Evolutionary conservation across 306 rosid species (phyloP).

Genomic region (Chamaecrista fasciculata): DNA sequence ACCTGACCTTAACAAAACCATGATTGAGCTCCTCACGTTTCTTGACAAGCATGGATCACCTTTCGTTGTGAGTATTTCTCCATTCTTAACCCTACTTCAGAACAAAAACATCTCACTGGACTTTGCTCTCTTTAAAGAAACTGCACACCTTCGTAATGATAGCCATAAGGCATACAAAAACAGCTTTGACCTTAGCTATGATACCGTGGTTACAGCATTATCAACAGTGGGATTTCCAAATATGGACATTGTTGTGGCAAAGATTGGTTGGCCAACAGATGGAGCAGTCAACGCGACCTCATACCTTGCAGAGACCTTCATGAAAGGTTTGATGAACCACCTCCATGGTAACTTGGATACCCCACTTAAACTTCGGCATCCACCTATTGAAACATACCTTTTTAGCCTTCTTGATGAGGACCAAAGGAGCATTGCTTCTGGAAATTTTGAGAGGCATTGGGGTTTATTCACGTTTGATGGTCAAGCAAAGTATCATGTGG

Average conservation of each 20-base stretch:
- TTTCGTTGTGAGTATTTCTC: slow-evolving; percentile 78
- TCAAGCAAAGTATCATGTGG: slow-evolving; percentile 79
- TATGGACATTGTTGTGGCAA: slow-evolving; percentile 65
- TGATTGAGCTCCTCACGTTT: slow-evolving; percentile 76
- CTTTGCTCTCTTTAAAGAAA: slow-evolving; percentile 69
- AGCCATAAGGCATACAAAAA: slow-evolving; percentile 66
- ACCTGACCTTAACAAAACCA: slow-evolving; percentile 74
- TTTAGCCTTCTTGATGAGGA: slow-evolving; percentile 88
- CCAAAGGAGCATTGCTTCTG: slow-evolving; percentile 59
- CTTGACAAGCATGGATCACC: slow-evolving; percentile 69
- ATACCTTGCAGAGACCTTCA: slow-evolving; percentile 63
- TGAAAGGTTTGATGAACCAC: slow-evolving; percentile 68
- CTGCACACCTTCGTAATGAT: slow-evolving; percentile 57
- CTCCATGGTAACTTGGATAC: slow-evolving; percentile 66
- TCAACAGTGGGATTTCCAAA: slow-evolving; percentile 63
- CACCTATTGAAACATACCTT: slow-evolving; percentile 65
- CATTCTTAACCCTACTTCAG: slow-evolving; percentile 53
- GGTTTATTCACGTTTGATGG: slow-evolving; percentile 94
- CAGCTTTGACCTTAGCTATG: slow-evolving; percentile 74
- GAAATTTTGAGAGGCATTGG: slow-evolving; percentile 87
- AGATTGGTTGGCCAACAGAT: slow-evolving; percentile 98
- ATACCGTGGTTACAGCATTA: slow-evolving; percentile 55
- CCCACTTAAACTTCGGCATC: slow-evolving; percentile 59
- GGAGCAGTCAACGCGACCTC: slow-evolving; percentile 73
- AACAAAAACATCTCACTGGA: slow-evolving; percentile 73